These are phyloP conservation scores for Claviceps monticola DNA, from an alignment of 2,329 filamentous ascomycete genomes.

Conservation along the genomic window DNA sequence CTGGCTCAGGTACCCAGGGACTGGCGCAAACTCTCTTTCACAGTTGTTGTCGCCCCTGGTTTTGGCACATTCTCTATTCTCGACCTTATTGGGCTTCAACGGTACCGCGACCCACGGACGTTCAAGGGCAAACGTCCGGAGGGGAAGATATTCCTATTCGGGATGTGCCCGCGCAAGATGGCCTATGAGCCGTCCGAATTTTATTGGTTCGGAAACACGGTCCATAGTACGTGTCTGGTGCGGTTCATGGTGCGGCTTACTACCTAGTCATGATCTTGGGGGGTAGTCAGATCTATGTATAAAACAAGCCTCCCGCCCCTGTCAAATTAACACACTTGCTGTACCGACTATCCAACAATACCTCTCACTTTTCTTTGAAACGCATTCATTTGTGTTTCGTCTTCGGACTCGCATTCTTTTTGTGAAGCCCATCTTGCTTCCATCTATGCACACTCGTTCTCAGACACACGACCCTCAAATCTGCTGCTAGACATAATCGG, in stretches of 20 bases:
- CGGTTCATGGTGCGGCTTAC: no score
- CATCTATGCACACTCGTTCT: conserved; percentile 1
- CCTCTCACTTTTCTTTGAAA: not conserved
- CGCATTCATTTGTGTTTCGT: conserved; percentile 2
- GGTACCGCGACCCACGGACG: not conserved
- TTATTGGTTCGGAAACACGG: no score
- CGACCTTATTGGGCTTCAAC: not conserved
- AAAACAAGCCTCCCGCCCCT: conserved; percentile 2
- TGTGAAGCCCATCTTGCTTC: conserved; percentile 10
- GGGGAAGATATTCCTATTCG: not conserved
- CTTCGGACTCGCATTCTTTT: conserved; percentile 14
- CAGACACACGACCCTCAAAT: not conserved
- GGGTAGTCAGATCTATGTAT: not conserved
- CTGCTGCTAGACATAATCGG: not conserved
- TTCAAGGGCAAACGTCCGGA: not conserved
- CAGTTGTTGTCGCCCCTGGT: not conserved
- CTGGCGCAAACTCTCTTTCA: not conserved
- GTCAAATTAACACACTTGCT: accelerated
- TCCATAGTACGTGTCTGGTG: no score
- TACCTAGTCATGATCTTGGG: no score
- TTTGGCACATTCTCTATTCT: not conserved
- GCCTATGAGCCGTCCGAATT: no score
- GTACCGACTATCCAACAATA: not conserved
- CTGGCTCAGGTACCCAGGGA: not conserved
- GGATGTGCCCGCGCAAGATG: not conserved